These are phyloP conservation scores for Podospora bellae-mahoneyi DNA, from an alignment of 495 filamentous ascomycete genomes.

Conservation along the genomic window DNA sequence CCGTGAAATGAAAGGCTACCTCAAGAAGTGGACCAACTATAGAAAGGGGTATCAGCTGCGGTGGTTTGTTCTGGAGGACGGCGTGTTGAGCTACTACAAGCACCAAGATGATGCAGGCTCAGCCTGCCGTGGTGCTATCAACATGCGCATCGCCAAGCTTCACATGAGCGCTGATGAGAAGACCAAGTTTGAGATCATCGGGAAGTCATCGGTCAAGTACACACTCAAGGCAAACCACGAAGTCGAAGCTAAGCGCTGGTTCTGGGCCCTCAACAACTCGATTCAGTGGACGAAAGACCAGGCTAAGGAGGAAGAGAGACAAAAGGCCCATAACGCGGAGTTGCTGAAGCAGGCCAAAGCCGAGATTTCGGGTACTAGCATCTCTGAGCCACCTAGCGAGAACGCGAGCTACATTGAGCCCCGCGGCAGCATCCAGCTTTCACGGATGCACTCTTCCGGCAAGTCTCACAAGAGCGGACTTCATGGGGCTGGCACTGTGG, in stretches of 20 bases:
- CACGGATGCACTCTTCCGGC: conserved; percentile 37
- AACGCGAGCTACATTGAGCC: conserved; percentile 45
- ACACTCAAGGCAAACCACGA: conserved; percentile 95
- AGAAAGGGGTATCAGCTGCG: conserved; percentile 91
- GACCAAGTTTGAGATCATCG: conserved; percentile 92
- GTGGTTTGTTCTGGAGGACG: conserved; percentile 98
- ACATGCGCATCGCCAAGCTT: conserved; percentile 92
- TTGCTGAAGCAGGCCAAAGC: conserved; percentile 65
- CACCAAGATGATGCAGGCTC: conserved; percentile 94
- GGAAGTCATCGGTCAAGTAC: conserved; percentile 98
- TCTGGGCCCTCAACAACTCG: conserved; percentile 97
- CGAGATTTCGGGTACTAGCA: conserved; percentile 28
- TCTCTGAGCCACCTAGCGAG: conserved; percentile 50
- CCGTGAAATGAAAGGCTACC: conserved; percentile 94
- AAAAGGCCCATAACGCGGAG: conserved; percentile 69
- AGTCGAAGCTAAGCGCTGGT: conserved; percentile 91
- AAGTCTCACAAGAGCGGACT: conserved; percentile 28
- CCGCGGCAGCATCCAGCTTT: conserved; percentile 46
- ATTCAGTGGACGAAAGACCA: conserved; percentile 99
- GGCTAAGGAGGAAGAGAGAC: conserved; percentile 79
- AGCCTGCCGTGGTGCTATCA: conserved; percentile 94
- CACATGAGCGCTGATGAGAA: conserved; percentile 97
- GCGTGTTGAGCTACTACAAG: conserved; percentile 97
- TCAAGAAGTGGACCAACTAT: conserved; percentile 99
- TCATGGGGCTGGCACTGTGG: conserved; percentile 29